Base-by-base conservation (phyloP, 177 flowering plant species). In the Vitis hybrid region DNA sequence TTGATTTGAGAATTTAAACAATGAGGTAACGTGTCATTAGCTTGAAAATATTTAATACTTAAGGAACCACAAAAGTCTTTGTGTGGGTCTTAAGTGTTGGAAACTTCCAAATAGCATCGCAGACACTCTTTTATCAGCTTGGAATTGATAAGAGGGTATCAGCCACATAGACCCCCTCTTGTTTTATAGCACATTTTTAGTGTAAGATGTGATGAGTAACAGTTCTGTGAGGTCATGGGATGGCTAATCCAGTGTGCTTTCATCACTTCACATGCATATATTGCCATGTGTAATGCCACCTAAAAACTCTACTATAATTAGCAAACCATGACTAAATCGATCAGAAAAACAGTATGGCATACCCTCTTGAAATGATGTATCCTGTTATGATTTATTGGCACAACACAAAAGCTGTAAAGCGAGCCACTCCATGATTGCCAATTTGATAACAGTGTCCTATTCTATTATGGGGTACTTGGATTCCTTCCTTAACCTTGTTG, bases 371-470 rank as follows among this genome's bases (percentile, higher is more conserved):
- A 69, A 31, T 24, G 59, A 18, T 67, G 67, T 44, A 65, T 33
- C 70, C 65, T 67, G 62, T 49, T 17, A 59, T 33, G 47, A 38
- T 67, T 15, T 44, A 7, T 31, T 69, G 15, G 58, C 64, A 59
- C 54, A 63, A 28, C 65, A 4, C 14, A 52, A 17, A 54, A 75
- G 68, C 68, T 75, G 73, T 78, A 72, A 78, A 69, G 74, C 19
- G 70, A 57, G 67, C 55, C 49, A 47, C 64, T 73, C 64, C 53
- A 67, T 73, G 72, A 62, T 76, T 76, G 77, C 13, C 57, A 62
- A 70, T 54, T 68, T 56, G 71, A 69, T 69, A 22, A 59, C 19
- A 14, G 51, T 64, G 68, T 70, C 74, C 54, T 73, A 22, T 59
- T 62, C 76, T 52, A 51, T 58, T 11, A 59, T 31, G 58, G 38